Percentiles rank a stretch among this genome's conserved stretches.
Conservation (phyloP, 805 yeast genomes). For the Yarrowia divulgata region DNA sequence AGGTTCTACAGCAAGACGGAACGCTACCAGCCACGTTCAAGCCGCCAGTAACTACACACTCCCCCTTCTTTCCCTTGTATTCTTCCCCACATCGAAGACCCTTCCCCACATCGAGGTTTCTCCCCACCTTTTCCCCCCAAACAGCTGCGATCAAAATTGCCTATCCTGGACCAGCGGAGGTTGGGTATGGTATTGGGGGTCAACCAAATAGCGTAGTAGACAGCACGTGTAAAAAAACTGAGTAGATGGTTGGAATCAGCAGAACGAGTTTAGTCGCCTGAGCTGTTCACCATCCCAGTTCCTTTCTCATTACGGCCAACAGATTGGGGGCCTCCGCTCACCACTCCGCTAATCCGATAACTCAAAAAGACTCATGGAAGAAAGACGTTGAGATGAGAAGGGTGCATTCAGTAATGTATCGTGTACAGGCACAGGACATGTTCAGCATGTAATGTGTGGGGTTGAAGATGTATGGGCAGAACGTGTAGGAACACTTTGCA, state of each 20-base stretch:
- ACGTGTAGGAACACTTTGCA: no score
- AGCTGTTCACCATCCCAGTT: no score
- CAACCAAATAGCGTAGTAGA: no score
- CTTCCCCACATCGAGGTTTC: conserved; percentile 12
- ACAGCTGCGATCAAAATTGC: conserved; percentile 15
- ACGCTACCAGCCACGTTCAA: not conserved
- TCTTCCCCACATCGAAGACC: conserved; percentile 5
- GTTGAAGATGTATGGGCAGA: no score
- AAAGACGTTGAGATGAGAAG: conserved; percentile 7
- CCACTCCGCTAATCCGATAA: conserved; percentile 15
- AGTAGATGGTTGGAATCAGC: no score
- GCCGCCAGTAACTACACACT: not conserved
- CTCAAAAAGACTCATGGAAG: not conserved
- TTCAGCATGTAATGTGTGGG: no score
- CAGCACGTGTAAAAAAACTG: no score
- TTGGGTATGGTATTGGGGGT: not conserved
- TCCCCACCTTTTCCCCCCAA: not conserved
- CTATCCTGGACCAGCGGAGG: conserved; percentile 26
- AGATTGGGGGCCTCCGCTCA: no score
- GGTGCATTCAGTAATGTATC: not conserved
- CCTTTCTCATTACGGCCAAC: no score
- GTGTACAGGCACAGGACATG: not conserved
- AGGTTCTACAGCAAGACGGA: no score
- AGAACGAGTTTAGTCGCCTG: no score
- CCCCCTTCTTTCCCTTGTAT: not conserved